phyloP scores from a whole-genome alignment of 2,329 filamentous ascomycete genomes.

The Alternaria arborescens region DNA sequence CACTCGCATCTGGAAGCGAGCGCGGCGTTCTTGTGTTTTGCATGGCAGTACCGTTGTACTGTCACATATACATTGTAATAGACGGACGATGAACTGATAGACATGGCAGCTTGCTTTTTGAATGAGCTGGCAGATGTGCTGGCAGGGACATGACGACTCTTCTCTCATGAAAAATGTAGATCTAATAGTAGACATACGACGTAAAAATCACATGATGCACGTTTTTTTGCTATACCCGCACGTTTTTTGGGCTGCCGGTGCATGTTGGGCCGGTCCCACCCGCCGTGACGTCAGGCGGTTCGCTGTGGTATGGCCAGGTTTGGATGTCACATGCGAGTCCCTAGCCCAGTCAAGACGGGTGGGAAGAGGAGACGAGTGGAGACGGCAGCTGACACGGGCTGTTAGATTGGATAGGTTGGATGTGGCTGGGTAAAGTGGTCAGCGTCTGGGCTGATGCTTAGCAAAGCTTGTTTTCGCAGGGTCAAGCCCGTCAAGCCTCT shows the following conservation, averaged over 20 bases:
- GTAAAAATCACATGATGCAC: background rate
- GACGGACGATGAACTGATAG: background rate
- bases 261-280: conserved; percentile 2
- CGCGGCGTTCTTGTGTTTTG: conserved; percentile 14
- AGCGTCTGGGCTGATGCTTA: conserved; percentile 21
- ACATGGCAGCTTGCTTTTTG: background rate
- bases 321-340: conserved; percentile 9
- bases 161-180: conserved; percentile 10
- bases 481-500: background rate
- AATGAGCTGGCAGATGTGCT: background rate
- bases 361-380: conserved; percentile 9
- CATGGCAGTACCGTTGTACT: background rate
- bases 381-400: background rate
- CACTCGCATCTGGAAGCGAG: conserved; percentile 9
- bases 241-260: background rate
- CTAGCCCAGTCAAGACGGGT: background rate
- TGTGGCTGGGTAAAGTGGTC: background rate
- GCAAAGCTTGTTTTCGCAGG: conserved; percentile 29
- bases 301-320: background rate
- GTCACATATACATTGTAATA: conserved; percentile 13
- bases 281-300: conserved; percentile 12
- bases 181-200: background rate
- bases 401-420: conserved; percentile 3
- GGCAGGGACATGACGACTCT: conserved; percentile 7
- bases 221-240: background rate